phyloP scores from a whole-genome alignment of 345 rosid genomes.

The Euphorbia pulcherrima region DNA sequence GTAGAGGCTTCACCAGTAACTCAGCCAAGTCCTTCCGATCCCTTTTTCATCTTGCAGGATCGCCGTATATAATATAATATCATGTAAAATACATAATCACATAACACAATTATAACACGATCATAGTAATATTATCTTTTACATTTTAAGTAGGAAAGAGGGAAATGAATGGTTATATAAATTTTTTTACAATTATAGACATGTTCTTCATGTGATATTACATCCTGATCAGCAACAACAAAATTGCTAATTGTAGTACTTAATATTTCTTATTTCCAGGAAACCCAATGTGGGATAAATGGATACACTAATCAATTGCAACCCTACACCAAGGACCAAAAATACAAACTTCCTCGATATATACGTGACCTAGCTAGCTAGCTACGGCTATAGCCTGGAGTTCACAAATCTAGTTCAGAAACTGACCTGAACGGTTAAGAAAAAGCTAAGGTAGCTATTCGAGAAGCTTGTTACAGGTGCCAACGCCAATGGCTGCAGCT shows the following conservation, averaged over 20 bases:
- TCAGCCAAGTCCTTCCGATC: too few relatives aligned
- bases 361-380: neutral
- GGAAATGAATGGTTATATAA: neutral
- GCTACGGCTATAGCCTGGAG: constrained; percentile 10
- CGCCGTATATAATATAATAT: too few relatives aligned
- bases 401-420: neutral
- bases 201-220: neutral
- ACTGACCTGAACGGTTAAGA: constrained; percentile 5
- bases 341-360: neutral
- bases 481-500: constrained; percentile 87
- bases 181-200: neutral
- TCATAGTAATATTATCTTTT: too few relatives aligned
- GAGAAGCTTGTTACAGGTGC: constrained; percentile 90
- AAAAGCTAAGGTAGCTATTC: constrained; percentile 34
- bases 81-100: too few relatives aligned
- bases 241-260: constrained; percentile 1
- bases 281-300: neutral
- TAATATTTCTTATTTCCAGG: neutral
- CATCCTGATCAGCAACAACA: neutral
- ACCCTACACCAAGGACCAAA: neutral
- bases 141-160: neutral
- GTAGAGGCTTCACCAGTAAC: too few relatives aligned
- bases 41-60: too few relatives aligned
- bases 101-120: too few relatives aligned
- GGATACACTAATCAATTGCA: neutral